Evolutionary conservation across 768 basidiomycete species (phyloP), one percentile per base, ranked within the genome.

Genomic region (Coprinellus micaceus): DNA sequence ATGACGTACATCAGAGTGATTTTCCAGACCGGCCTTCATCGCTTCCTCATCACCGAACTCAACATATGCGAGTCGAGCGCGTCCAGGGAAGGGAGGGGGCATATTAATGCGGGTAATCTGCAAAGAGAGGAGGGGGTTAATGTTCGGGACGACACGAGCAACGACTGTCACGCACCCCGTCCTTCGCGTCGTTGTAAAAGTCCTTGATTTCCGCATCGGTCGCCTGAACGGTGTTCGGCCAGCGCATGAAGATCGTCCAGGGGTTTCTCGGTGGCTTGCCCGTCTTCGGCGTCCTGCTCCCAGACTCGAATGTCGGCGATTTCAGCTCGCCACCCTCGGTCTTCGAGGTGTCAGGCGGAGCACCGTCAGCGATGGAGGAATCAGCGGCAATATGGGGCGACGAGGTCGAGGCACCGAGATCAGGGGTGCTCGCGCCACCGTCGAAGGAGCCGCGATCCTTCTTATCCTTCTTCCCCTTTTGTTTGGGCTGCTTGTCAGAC

Each of bases 41-140:
- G 85, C 77, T 45, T 88, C 89, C 64, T 95, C 92, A 63, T 91
- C 89, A 3, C 84, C 88, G 70, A 96, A 97, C 66, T 96, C 94
- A 52, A 97, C 83, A 66, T 93, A 97, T 1, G 85, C 90, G 55
- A 93, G 76, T 61, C 79, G 83, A 53, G 76, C 71, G 45, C 85
- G 82, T 10, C 82, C 81, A 3, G 70, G 62, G 61, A 71, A 77
- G 12, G 68, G 56, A 60, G 70, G 60, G 0, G 88, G 89, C 57
- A 86, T 78, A 58, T 79, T 77, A 51, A 94, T 77, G 50, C 82
- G 81, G 28, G 83, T 85, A 63, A 94, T 87, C 86, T 90, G 58
- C 13, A 6, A 4, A 41, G 25, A 37, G 39, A 12, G 4, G 30
- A 13, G 26, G 48, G 30, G 64, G 25, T 17, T 9, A 17, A 19